phyloP scores from a whole-genome alignment of 768 basidiomycete genomes.

The Sistotremastrum suecicum region DNA sequence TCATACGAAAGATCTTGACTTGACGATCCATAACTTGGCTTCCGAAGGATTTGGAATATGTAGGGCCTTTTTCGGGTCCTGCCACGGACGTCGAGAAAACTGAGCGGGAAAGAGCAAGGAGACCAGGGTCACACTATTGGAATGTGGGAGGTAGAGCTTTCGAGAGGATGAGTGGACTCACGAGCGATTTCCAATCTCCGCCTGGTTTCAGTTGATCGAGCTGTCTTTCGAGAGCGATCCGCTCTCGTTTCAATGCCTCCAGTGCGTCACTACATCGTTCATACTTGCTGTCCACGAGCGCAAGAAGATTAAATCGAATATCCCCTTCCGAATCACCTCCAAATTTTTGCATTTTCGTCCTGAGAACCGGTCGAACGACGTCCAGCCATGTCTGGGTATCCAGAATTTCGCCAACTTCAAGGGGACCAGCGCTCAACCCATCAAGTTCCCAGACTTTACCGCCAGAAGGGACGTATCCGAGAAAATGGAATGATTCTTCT shows the following conservation, averaged over 20 bases:
- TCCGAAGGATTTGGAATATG: constrained; percentile 32
- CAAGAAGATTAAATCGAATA: constrained; percentile 48
- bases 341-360: constrained; percentile 47
- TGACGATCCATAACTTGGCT: constrained; percentile 28
- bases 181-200: constrained; percentile 14
- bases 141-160: neutral
- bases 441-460: constrained; percentile 64
- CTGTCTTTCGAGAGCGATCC: constrained; percentile 28
- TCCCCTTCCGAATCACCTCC: constrained; percentile 32
- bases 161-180: neutral
- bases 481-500: constrained; percentile 47
- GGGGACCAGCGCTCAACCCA: constrained; percentile 44
- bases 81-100: constrained; percentile 20
- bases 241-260: constrained; percentile 38
- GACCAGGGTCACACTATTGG: constrained; percentile 25
- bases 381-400: constrained; percentile 38
- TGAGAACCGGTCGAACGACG: constrained; percentile 42
- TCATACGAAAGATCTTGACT: constrained; percentile 29
- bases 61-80: constrained; percentile 14
- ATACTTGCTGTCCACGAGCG: constrained; percentile 40
- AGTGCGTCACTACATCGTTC: constrained; percentile 34
- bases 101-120: constrained; percentile 17
- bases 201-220: constrained; percentile 18
- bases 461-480: constrained; percentile 46
- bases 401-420: constrained; percentile 45